Evolutionary conservation across 306 rosid species (phyloP), one percentile per base, ranked within the genome.

Genomic region (Carpinus fangiana): DNA sequence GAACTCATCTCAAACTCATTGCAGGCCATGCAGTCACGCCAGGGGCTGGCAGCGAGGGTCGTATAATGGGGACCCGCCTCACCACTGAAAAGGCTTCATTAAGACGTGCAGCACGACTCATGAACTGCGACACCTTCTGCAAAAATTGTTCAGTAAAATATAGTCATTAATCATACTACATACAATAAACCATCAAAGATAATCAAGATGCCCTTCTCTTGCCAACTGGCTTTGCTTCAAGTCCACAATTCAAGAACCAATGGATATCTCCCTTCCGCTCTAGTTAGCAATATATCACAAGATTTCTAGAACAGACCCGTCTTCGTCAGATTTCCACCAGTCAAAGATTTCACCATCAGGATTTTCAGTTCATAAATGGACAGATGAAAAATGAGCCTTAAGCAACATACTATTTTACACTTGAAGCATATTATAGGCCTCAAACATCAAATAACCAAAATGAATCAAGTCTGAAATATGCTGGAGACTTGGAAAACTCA

Each of bases 71-170:
- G 53, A 91, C 93, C 43, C 97, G 96, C 78, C 86, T 95, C 88
- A 91, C 99, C 76, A 95, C 90, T 14, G 97, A 91, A 82, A 95
- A 91, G 53, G 99, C 97, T 86, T 95, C 98, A n/a, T 95, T 95
- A 23, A 95, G 98, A 68, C 93, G 98, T 4, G 90, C 94, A 50
- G 91, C 97, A 20, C 91, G 96, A 74, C 83, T 87, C 93, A 84
- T 88, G 79, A 90, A 87, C 83, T 85, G 98, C 70, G 97, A 86
- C 59, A 84, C 90, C 97, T 93, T 95, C 99, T 95, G 97, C 89
- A 84, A 78, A 48, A 48, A 48, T 48, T 48, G 52, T 11, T 48
- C 14, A 48, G 14, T 48, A 48, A 23, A 23, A 59, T 0, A 59
- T 23, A 4, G 65, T 59, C 36, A 20, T 8, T 23, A 23, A 9